phyloP scores from a whole-genome alignment of 176 grass and related monocot species.

The Cenchrus fungigraminus region DNA sequence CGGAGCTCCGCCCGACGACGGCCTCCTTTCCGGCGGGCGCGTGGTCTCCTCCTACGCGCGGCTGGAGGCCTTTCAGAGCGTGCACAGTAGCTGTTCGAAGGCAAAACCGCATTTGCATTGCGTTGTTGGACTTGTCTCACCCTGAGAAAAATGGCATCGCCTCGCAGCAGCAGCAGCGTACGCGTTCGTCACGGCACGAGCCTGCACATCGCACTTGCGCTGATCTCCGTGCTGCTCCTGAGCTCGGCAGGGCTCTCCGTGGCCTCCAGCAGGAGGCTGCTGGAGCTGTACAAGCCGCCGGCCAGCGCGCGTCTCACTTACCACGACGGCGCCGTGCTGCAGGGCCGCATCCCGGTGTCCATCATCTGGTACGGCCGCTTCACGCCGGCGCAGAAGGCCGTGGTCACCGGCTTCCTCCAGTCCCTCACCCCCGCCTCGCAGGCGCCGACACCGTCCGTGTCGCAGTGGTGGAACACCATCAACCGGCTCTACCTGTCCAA shows the following conservation, averaged over 20 bases:
- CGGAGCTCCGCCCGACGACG: too few relatives aligned
- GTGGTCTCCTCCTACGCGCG: too few relatives aligned
- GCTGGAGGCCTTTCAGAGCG: too few relatives aligned
- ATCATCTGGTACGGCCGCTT: slow-evolving; percentile 81
- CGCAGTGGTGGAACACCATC: slow-evolving; percentile 82
- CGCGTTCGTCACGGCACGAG: background rate
- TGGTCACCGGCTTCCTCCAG: slow-evolving; percentile 74
- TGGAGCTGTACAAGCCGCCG: slow-evolving; percentile 52
- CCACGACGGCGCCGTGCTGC: slow-evolving; percentile 79
- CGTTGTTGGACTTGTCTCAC: background rate
- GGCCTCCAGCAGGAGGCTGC: slow-evolving; percentile 47
- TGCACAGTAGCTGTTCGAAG: too few relatives aligned
- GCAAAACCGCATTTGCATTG: too few relatives aligned
- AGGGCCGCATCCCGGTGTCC: slow-evolving; percentile 60
- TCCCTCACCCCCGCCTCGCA: slow-evolving; percentile 52
- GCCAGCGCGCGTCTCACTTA: slow-evolving; percentile 51
- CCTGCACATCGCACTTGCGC: slow-evolving; percentile 1
- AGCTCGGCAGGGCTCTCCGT: slow-evolving; percentile 30
- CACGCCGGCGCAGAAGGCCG: slow-evolving; percentile 62
- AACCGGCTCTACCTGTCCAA: slow-evolving; percentile 69
- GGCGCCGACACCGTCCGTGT: slow-evolving; percentile 55
- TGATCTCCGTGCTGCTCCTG: slow-evolving; percentile 30
- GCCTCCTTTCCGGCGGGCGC: too few relatives aligned
- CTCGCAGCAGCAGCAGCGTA: background rate
- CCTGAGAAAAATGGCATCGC: slow-evolving; percentile 43